Evolutionary conservation across 2,329 filamentous ascomycete genomes (phyloP), one percentile per base, ranked within the genome.

Genomic region (Pseudogymnoascus sp.): DNA sequence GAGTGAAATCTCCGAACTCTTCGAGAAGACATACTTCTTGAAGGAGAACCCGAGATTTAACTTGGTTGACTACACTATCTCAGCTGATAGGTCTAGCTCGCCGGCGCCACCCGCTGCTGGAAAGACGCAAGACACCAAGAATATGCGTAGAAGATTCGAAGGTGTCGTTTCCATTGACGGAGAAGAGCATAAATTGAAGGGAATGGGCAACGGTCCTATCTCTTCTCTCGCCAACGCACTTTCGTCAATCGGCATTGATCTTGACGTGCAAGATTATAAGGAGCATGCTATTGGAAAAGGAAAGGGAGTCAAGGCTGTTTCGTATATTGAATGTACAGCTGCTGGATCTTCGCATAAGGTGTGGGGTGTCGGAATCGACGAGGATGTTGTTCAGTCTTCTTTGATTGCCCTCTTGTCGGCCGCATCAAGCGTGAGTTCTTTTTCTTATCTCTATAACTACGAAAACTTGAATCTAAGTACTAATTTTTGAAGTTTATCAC

Each of bases 201-300:
- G 94, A 66, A 84, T 87, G 8, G 93, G 93, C 35, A 96, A 92
- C 72, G 93, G 93, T 71, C 91, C 93, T 35, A 91, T 97, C 70
- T 97, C 92, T 3, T 91, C 89, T 66, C 78, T 97, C 72, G 91
- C 91, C 1, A 87, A 91, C 70, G 93, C 92, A 14, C 82, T 99
- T 47, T 84, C 85, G 69, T 81, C 81, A 14, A 77, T 97, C 35
- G 90, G 91, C 64, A 88, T 97, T 67, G 88, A 95, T 71, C 80
- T 97, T 23, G 93, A 97, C 72, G 91, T 97, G 61, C 84, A 87
- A 53, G 91, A 97, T 75, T 97, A 97, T 80, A 96, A 95, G 80
- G 94, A 97, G 76, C 93, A 97, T 77, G 89, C 92, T 28, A 92
- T 97, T 69, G 91, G 91, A 67, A 80, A 82, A 61, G 91, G 90